Conservation (phyloP, 106 monocot genomes). For the Dioscorea zingiberensis region DNA sequence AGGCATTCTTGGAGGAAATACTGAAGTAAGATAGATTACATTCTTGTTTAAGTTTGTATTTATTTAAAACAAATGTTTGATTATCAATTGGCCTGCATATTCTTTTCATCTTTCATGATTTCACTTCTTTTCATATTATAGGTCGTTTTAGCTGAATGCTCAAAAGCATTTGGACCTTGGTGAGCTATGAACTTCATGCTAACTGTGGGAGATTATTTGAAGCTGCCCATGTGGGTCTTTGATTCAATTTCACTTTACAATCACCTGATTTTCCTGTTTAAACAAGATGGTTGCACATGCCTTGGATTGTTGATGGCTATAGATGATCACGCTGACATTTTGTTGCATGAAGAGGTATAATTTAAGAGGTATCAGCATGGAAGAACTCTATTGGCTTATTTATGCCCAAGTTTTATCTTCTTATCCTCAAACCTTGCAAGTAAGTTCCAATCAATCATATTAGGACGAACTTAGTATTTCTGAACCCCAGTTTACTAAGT, state of each 20-base stretch:
- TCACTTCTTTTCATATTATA: conserved; percentile 11
- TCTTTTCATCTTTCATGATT: conserved; percentile 3
- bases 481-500: too few species aligned
- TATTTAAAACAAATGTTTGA: too few species aligned
- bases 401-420: conserved; percentile 94
- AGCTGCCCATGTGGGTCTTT: conserved; percentile 1
- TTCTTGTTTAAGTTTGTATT: neutral
- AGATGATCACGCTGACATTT: conserved; percentile 53
- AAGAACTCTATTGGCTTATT: conserved; percentile 76
- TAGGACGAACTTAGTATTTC: too few species aligned
- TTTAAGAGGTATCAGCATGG: conserved; percentile 80
- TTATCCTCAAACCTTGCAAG: conserved; percentile 90
- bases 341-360: conserved; percentile 82
- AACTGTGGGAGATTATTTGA: neutral
- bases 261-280: conserved; percentile 11
- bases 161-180: conserved; percentile 89
- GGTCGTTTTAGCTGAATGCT: conserved; percentile 93
- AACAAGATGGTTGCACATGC: conserved; percentile 88
- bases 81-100: too few species aligned
- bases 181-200: conserved; percentile 23
- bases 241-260: neutral
- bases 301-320: conserved; percentile 66
- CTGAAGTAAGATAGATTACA: conserved; percentile 39
- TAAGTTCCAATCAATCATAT: conserved; percentile 18
- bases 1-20: conserved; percentile 81